These are phyloP conservation scores for Lasiodiplodia hormozganensis DNA, from an alignment of 2,329 filamentous ascomycete genomes.

Conservation along the genomic window DNA sequence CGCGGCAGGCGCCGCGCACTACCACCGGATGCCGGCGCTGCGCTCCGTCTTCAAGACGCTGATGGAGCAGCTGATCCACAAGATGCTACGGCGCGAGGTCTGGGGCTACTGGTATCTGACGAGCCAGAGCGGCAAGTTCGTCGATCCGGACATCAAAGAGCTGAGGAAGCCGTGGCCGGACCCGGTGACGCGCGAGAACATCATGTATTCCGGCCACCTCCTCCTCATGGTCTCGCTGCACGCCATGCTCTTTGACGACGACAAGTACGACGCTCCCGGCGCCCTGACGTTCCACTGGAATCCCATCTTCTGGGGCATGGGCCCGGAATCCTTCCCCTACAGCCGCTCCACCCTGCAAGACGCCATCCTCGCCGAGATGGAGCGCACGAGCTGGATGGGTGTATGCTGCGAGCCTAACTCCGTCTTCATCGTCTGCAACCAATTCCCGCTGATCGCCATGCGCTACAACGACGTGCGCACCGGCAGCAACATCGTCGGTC, in stretches of 20 bases:
- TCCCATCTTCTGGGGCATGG: conserved; percentile 43
- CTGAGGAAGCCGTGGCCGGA: conserved; percentile 52
- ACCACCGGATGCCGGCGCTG: conserved; percentile 47
- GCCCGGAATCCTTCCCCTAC: conserved; percentile 40
- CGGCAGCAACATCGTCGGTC: conserved; percentile 41
- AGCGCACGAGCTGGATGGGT: conserved; percentile 48
- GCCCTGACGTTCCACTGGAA: conserved; percentile 49
- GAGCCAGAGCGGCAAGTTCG: conserved; percentile 41
- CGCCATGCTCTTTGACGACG: conserved; percentile 53
- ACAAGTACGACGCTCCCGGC: conserved; percentile 45
- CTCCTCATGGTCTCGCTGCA: conserved; percentile 50
- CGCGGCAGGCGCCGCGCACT: conserved; percentile 47
- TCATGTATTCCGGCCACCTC: conserved; percentile 52
- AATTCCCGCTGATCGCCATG: conserved; percentile 53
- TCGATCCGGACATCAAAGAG: conserved; percentile 49
- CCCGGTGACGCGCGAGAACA: conserved; percentile 50
- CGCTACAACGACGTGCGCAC: conserved; percentile 46
- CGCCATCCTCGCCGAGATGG: conserved; percentile 48
- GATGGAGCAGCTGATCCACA: conserved; percentile 46
- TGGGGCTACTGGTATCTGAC: conserved; percentile 55
- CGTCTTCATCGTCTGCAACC: conserved; percentile 52
- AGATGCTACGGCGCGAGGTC: conserved; percentile 52
- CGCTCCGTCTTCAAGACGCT: conserved; percentile 45
- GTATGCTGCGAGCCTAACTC: conserved; percentile 54
- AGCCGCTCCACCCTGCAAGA: conserved; percentile 42